Evolutionary conservation across 768 basidiomycete species (phyloP).

Genomic region (Lentinus tigrinus): DNA sequence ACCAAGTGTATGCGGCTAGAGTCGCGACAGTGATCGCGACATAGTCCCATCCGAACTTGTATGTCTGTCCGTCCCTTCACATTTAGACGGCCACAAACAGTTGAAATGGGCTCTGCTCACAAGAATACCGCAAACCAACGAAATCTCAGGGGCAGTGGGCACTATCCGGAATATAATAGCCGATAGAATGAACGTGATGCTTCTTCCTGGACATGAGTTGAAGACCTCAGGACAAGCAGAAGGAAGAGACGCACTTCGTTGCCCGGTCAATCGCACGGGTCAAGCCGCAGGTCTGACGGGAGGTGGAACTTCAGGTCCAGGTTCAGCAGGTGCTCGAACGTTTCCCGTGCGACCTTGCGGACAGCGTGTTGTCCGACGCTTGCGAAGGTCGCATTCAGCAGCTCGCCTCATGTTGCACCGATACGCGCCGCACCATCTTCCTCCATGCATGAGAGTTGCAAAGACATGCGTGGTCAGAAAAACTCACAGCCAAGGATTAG

Average conservation of each 20-base stretch:
- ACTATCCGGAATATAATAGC: slow-evolving; percentile 93
- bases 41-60: slow-evolving; percentile 97
- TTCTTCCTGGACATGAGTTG: slow-evolving; percentile 47
- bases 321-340: slow-evolving; percentile 89
- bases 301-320: slow-evolving; percentile 93
- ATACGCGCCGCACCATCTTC: slow-evolving; percentile 90
- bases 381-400: slow-evolving; percentile 94
- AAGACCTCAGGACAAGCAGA: neutral
- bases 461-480: neutral
- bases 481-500: slow-evolving; percentile 87
- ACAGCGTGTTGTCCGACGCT: slow-evolving; percentile 94
- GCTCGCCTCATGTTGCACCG: slow-evolving; percentile 86
- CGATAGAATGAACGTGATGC: slow-evolving; percentile 92
- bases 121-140: slow-evolving; percentile 95
- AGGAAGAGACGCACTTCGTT: slow-evolving; percentile 68
- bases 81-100: neutral
- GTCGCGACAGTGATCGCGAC: slow-evolving; percentile 86
- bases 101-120: slow-evolving; percentile 42
- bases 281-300: slow-evolving; percentile 91
- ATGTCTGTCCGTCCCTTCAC: slow-evolving; percentile 57
- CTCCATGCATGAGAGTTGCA: too few species aligned
- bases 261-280: slow-evolving; percentile 97
- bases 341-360: slow-evolving; percentile 91
- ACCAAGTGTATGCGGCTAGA: slow-evolving; percentile 93
- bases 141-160: slow-evolving; percentile 94